Base-by-base conservation (phyloP, 2,329 filamentous ascomycete genomes). In the Xylariaceae sp. region DNA sequence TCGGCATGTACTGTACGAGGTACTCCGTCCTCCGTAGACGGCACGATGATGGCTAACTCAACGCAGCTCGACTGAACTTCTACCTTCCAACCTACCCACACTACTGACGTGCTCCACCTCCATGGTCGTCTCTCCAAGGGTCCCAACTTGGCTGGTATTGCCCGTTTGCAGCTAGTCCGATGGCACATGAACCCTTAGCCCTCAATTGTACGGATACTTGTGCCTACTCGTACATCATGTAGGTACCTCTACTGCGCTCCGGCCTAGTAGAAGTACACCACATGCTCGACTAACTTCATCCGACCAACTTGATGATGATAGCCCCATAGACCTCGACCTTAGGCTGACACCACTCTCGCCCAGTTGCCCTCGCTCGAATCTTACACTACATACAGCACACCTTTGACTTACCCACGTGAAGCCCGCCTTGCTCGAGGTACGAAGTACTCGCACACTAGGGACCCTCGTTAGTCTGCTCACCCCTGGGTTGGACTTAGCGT, bases 141-240 rank as follows among this genome's bases (percentile, higher is more conserved):
- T 30, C 23, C 23, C 23, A 30, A 30, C 23, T 30, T 30, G 23
- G 23, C 5, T 42, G 15, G 44, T 47, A n/a, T 8, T n/a, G 8
- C 9, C 51, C 42, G 2, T 18, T 57, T 59, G 6, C 44, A 51
- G 57, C 18, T 62, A 62, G 60, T 53, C 11, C 35, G 8, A 15
- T 48, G 57, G 45, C 54, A 56, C 48, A 59, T 55, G 37, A 42
- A 42, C 15, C 30, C 49, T 51, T 51, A 18, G 18, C 13, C 9
- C 11, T 42, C 37, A 9, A 9, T 42, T 10, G 37, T 42, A 9
- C 37, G 37, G 11, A 13, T 13, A 30, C 23, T 30, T 30, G 4
- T 30, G 23, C 23, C 23, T 30, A 1, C 23, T 30, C 23, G 23
- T 30, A 30, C 23, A 5, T 30, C 5, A 5, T 30, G 23, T 30